Evolutionary conservation across 2,329 filamentous ascomycete genomes (phyloP).

Genomic region (Furcasterigmium furcatum): DNA sequence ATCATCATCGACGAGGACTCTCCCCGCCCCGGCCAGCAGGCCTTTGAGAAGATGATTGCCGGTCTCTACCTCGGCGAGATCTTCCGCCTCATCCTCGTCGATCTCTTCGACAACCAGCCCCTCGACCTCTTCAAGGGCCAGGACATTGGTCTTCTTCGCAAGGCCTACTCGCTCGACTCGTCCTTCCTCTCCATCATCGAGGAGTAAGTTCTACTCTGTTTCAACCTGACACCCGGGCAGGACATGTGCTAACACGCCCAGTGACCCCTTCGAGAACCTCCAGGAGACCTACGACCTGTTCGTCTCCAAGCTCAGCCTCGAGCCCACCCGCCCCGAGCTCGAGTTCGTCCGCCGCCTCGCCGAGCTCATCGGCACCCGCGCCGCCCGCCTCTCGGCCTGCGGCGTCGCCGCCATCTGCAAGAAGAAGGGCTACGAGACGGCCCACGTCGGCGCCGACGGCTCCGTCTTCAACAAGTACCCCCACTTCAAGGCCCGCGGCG

Average conservation of each 20-base stretch:
- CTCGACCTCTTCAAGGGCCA: constrained; percentile 79
- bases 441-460: constrained; percentile 94
- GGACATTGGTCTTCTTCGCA: constrained; percentile 75
- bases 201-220: constrained; percentile 52
- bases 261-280: constrained; percentile 93
- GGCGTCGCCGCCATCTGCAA: constrained; percentile 95
- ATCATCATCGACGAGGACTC: constrained; percentile 86
- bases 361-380: constrained; percentile 91
- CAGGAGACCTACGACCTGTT: constrained; percentile 85
- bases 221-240: neutral
- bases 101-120: constrained; percentile 76
- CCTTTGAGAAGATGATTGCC: constrained; percentile 97
- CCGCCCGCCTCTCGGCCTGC: constrained; percentile 88
- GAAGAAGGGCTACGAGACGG: constrained; percentile 86
- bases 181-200: constrained; percentile 93
- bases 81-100: constrained; percentile 82
- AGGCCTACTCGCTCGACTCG: constrained; percentile 85
- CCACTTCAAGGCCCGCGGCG: constrained; percentile 92
- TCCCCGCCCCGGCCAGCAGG: constrained; percentile 88
- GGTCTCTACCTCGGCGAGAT: constrained; percentile 93
- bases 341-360: constrained; percentile 86
- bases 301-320: constrained; percentile 69
- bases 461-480: constrained; percentile 99
- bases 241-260: constrained; percentile 25
- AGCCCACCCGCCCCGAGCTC: constrained; percentile 71